Conservation (phyloP, 257 asterid genomes). For the Solanum chmielewskii region DNA sequence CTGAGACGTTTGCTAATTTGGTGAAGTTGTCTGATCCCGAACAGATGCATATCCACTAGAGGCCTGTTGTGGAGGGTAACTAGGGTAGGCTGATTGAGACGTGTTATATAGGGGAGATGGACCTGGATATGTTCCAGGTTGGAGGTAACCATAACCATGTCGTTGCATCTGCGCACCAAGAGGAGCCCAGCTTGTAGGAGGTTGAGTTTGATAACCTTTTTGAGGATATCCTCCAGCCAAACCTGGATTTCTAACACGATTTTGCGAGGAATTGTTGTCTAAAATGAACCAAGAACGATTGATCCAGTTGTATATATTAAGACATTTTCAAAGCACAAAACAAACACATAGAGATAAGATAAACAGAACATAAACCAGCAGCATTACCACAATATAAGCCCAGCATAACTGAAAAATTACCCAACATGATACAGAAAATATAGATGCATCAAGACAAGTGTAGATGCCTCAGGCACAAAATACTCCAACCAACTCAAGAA, state of each 20-base stretch:
- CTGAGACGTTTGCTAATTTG: constrained; percentile 36
- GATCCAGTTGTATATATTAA: neutral
- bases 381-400: neutral
- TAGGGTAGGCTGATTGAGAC: constrained; percentile 47
- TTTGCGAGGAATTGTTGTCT: constrained; percentile 53
- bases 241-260: constrained; percentile 56
- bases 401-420: neutral
- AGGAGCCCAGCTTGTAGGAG: constrained; percentile 66
- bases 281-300: constrained; percentile 25
- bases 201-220: constrained; percentile 81
- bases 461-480: neutral
- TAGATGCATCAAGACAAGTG: neutral
- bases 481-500: neutral
- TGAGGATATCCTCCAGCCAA: constrained; percentile 68
- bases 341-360: neutral
- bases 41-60: constrained; percentile 61
- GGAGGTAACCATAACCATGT: constrained; percentile 67
- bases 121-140: constrained; percentile 68
- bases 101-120: constrained; percentile 50
- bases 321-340: neutral
- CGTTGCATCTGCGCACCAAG: constrained; percentile 56
- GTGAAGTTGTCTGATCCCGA: constrained; percentile 69
- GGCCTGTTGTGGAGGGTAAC: constrained; percentile 55
- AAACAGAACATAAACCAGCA: neutral
- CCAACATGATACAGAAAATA: neutral